Conservation (phyloP, 768 basidiomycete species). For the Agrocybe chaxingu region DNA sequence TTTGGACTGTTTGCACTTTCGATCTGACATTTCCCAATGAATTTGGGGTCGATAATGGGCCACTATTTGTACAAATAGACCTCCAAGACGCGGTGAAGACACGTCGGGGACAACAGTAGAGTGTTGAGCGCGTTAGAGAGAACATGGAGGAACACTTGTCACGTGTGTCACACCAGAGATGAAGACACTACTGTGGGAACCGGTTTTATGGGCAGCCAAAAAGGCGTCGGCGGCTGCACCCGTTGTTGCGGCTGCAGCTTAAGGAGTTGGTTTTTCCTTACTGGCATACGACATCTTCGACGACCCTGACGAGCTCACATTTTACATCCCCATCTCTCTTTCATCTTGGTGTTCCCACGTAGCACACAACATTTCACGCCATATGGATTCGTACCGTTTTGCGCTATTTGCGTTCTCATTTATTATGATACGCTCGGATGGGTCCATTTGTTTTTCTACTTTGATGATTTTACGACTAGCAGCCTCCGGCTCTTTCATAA, state of each 20-base stretch:
- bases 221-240: slow-evolving; percentile 59
- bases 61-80: slow-evolving; percentile 5
- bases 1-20: background rate
- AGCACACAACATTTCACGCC: slow-evolving; percentile 33
- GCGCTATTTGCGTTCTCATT: slow-evolving; percentile 26
- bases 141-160: slow-evolving; percentile 13
- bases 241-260: slow-evolving; percentile 80
- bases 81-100: slow-evolving; percentile 8
- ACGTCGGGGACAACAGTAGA: slow-evolving; percentile 5
- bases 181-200: too few species aligned
- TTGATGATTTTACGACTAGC: slow-evolving; percentile 68
- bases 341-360: slow-evolving; percentile 27
- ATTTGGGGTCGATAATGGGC: background rate
- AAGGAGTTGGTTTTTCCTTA: slow-evolving; percentile 34
- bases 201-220: too few species aligned
- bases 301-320: slow-evolving; percentile 39
- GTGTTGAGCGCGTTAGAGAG: slow-evolving; percentile 10
- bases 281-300: slow-evolving; percentile 29
- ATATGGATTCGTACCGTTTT: slow-evolving; percentile 30
- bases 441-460: slow-evolving; percentile 43
- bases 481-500: slow-evolving; percentile 53
- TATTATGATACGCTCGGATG: slow-evolving; percentile 57
- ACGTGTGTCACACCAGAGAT: background rate
- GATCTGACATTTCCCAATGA: background rate
- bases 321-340: slow-evolving; percentile 27